Evolutionary conservation across 2,329 filamentous ascomycete genomes (phyloP), one percentile per base, ranked within the genome.

Genomic region (Penicillium frequentans): DNA sequence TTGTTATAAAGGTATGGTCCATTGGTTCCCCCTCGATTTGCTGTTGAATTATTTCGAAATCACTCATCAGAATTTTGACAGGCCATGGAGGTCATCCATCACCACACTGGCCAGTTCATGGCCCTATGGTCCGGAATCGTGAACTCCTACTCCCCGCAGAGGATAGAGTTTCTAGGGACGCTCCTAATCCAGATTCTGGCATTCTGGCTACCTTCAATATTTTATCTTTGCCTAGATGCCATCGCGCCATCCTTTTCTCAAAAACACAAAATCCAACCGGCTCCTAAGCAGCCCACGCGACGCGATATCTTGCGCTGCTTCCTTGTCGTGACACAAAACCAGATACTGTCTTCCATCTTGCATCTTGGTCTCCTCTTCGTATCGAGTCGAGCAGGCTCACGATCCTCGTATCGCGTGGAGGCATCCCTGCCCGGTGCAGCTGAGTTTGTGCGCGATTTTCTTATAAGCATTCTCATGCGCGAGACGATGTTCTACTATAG

Each of bases 401-500:
- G 35, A 0, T 67, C 72, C 1, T 62, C 71, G 2, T 77, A 81
- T 57, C 73, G 74, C 21, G 68, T 84, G 45, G 68, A 73, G 0
- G 21, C 70, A 1, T 59, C 68, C 0, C 60, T 81, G 0, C 81
- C 81, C 2, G 52, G 73, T 0, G 14, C 67, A 0, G 23, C 29
- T 11, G 75, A 78, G 46, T 59, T 83, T 42, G 35, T 68, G 1
- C 63, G 68, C 7, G 77, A 85, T 62, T 57, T 84, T 23, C 5
- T 71, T 9, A 45, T 81, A 59, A 77, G 75, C 52, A 61, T 77
- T 3, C 59, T 79, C 8, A 59, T 77, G 8, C 79, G 82, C 48
- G 83, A 86, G 63, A 59, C 76, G 1, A 61, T 82, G 19, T 86
- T 86, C 70, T 86, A 86, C 72, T 84, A 83, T 62, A 66, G 74